Base-by-base conservation (phyloP, 2,329 filamentous ascomycete genomes). In the Chrysosporium queenslandicum region DNA sequence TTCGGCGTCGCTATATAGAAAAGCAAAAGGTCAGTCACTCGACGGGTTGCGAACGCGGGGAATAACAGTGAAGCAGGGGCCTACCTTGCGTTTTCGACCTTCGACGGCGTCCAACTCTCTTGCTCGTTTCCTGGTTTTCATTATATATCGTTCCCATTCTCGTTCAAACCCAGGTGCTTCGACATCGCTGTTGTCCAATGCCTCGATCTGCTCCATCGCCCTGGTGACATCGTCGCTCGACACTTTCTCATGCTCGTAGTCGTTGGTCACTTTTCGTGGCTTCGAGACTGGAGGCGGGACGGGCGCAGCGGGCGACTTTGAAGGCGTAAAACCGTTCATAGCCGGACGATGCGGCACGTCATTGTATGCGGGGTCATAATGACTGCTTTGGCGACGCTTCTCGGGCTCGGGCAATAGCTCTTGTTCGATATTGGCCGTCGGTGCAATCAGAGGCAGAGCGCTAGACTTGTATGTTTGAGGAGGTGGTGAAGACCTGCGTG, bases 141-240 rank as follows among this genome's bases (percentile, higher is more conserved):
- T 73, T 60, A 58, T 73, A 73, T 69, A 85, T 65, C 71, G 79
- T 66, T 74, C 66, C 54, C 71, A 73, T 32, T 79, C 74, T 2
- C 63, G 64, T 25, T 77, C 74, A 54, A 77, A 77, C 9, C 74
- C 75, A 36, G 71, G 64, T 8, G 66, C 68, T 42, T 84, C 80
- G 3, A 78, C 64, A 55, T 85, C 81, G 56, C 75, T 79, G 56
- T 77, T 73, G 18, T 80, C 76, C 34, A 70, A 71, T 2, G 72
- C 71, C 49, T 82, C 80, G 40, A 83, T 76, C 55, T 74, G 75
- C 7, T 74, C 76, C 59, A 91, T 76, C 52, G 82, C 68, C 55
- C 78, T 77, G 67, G 86, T 74, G n/a, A 91, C 80, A 60, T 82
- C 83, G 62, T 81, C 67, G 55, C 78, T 76, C 67, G 86, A 75